Evolutionary conservation across 495 filamentous ascomycete species (phyloP), one percentile per base, ranked within the genome.

Genomic region (Penicillium lividum): DNA sequence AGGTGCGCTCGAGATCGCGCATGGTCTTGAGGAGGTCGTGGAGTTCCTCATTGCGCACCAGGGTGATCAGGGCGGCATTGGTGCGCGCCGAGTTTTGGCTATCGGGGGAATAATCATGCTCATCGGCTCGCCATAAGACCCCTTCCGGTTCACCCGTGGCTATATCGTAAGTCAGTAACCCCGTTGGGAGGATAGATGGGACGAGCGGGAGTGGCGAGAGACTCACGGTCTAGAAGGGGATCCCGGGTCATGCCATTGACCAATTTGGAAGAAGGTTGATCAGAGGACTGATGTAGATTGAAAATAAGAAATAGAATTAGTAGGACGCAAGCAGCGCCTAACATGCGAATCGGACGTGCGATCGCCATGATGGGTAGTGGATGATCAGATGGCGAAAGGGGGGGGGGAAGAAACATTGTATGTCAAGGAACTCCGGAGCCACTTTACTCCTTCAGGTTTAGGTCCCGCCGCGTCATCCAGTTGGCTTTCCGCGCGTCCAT

Each of bases 41-140:
- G 8, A 97, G 67, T 76, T 99, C 95, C 62, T 88, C 84, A 65
- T 99, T 98, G 51, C 95, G 86, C 40, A 98, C 95, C 22, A 99
- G 82, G 40, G 90, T 85, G 60, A 99, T 83, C 53, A 99, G 82
- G 8, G 95, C 97, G 51, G 95, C 95, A 71, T 93, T 92, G 70
- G 93, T 93, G 60, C 94, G 89, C 52, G 85, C 82, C 54, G 90
- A 88, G 57, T 92, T 83, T 27, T 82, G 73, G 72, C 86, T 86
- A 59, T 90, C 82, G 22, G 89, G 86, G 50, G 83, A 82, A 70
- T 96, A 97, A 46, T 80, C 76, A 57, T 77, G 60, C 54, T 90
- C 85, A 60, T 86, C 83, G n/a, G 86, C 83, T 70, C 87, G 81
- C 65, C 81, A 82, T 58, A 97, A 75, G 15, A 82, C 74, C 18